A percentile compares a stretch with the other conserved stretches of the same genome.
phyloP scores from a whole-genome alignment of 2,329 filamentous ascomycete genomes.

The Botrytis cinerea region DNA sequence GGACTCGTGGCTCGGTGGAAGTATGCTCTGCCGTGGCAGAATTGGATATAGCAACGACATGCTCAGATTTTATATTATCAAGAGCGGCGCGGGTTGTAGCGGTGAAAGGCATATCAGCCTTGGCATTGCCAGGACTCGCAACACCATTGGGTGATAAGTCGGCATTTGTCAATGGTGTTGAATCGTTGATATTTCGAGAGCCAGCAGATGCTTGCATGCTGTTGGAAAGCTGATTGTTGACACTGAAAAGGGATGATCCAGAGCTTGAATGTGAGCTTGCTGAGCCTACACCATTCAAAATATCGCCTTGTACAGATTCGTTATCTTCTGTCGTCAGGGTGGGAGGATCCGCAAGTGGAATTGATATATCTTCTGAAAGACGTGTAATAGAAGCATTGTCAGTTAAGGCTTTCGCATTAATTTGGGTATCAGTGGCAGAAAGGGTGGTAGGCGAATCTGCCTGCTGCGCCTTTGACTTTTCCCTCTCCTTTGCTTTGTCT shows the following conservation, averaged over 20 bases:
- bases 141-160: slow-evolving; percentile 65
- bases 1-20: slow-evolving; percentile 42
- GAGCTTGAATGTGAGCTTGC: slow-evolving; percentile 72
- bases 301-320: slow-evolving; percentile 63
- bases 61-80: slow-evolving; percentile 28
- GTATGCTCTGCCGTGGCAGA: slow-evolving; percentile 31
- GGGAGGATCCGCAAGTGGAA: slow-evolving; percentile 33
- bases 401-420: slow-evolving; percentile 35
- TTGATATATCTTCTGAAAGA: slow-evolving; percentile 30
- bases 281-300: slow-evolving; percentile 70
- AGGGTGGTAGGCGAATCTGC: slow-evolving; percentile 39
- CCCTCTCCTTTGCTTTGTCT: slow-evolving; percentile 61
- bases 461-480: slow-evolving; percentile 53
- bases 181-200: slow-evolving; percentile 46
- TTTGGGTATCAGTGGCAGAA: slow-evolving; percentile 42
- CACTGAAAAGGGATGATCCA: slow-evolving; percentile 70
- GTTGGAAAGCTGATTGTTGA: slow-evolving; percentile 33
- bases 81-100: slow-evolving; percentile 39
- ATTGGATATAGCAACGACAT: slow-evolving; percentile 40
- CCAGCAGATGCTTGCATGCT: slow-evolving; percentile 35
- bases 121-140: slow-evolving; percentile 52
- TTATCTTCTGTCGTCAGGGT: slow-evolving; percentile 50
- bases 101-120: slow-evolving; percentile 41
- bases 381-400: slow-evolving; percentile 40
- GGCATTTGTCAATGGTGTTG: slow-evolving; percentile 66